Evolutionary conservation across 352 stramenopile species (phyloP), one percentile per base, ranked within the genome.

Genomic region (Blastocystis sp.): DNA sequence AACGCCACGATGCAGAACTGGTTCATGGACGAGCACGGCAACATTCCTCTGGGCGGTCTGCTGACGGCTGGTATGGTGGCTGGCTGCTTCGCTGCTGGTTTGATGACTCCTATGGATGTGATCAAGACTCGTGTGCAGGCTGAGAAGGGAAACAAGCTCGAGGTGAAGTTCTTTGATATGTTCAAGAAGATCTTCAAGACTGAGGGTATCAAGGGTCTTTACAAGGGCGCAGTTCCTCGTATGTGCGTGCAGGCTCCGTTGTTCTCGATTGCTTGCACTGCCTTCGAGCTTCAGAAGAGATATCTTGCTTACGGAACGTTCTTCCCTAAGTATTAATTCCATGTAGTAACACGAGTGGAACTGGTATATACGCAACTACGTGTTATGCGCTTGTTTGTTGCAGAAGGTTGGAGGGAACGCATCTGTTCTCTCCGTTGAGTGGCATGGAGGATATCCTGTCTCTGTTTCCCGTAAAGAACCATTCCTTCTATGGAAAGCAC

Each of bases 111-210:
- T 12, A 91, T 91, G 31, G 94, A 97, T 80, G 94, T 97, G 50
- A 95, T 97, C 92, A 97, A 97, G 93, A 96, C 94, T 2, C 92
- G 94, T 50, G 88, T 94, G 33, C 94, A 96, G 91, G 93, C 95
- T 90, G 93, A 92, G 70, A 94, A 94, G 10, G 90, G 82, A 2
- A 80, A 50, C 26, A 93, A 92, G 26, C 92, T 91, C 6, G 97
- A 97, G 91, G 94, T 90, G 0, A 94, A 96, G 70, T 91, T 97
- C 24, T 93, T 95, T 1, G 93, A 92, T 19, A 93, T 91, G 10
- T 97, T 96, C 91, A 94, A 88, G 2, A 94, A 96, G 71, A 91
- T 97, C 19, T 93, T 95, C 41, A 81, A 92, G 19, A 90, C 92
- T 0, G 94, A 96, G 80, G 95, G 95, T 1, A 92, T 95, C 61